Conservation (phyloP, 352 stramenopile species). For the Globisporangium orthogonon region DNA sequence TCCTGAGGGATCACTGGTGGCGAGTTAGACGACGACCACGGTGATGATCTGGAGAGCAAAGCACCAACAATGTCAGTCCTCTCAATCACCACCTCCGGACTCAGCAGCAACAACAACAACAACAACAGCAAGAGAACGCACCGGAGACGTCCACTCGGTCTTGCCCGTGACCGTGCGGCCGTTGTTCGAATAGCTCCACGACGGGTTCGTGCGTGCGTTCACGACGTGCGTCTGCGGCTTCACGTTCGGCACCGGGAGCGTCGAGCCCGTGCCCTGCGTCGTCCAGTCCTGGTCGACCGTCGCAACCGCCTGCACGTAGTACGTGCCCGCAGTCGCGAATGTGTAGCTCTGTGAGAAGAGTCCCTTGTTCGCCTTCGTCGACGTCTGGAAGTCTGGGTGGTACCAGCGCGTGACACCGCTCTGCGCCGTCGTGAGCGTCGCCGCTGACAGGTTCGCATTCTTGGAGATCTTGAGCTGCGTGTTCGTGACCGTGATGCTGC, state of each 20-base stretch:
- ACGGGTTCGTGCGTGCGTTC: constrained; percentile 57
- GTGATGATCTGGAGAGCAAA: background rate
- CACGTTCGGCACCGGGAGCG: constrained; percentile 32
- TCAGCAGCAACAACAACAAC: background rate
- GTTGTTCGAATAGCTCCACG: constrained; percentile 51
- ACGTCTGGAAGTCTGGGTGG: constrained; percentile 36
- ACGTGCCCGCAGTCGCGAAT: constrained; percentile 34
- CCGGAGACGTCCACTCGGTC: constrained; percentile 43
- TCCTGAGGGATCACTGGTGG: background rate
- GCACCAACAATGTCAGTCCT: background rate
- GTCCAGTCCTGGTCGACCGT: constrained; percentile 66
- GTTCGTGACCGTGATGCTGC: constrained; percentile 50
- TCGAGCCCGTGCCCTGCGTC: constrained; percentile 31
- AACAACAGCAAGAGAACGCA: constrained; percentile 6
- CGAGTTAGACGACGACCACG: constrained; percentile 4
- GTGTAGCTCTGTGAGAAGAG: constrained; percentile 32
- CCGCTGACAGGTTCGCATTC: constrained; percentile 18
- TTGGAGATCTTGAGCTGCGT: constrained; percentile 47
- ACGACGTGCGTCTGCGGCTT: constrained; percentile 67
- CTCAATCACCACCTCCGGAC: background rate
- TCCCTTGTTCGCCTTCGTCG: constrained; percentile 34
- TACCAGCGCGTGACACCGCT: constrained; percentile 58
- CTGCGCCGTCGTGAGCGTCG: constrained; percentile 24
- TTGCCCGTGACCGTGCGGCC: constrained; percentile 41
- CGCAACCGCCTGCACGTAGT: constrained; percentile 51